These are phyloP conservation scores for Chloris gayana DNA, from an alignment of 176 grass and related monocot species.

Conservation along the genomic window DNA sequence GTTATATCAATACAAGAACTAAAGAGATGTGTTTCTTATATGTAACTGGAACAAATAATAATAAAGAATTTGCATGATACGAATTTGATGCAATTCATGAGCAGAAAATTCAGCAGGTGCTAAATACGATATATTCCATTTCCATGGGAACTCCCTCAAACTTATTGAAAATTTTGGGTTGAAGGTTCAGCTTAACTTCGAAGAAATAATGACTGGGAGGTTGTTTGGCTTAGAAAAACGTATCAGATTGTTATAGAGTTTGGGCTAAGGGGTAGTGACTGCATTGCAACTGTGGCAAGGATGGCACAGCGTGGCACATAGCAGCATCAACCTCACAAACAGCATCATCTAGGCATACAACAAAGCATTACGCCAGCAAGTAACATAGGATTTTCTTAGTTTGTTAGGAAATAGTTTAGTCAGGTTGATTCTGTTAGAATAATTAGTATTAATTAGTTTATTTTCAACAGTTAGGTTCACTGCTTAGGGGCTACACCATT, in stretches of 20 bases:
- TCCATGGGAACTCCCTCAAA: neutral
- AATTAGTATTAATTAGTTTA: no score
- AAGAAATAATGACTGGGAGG: neutral
- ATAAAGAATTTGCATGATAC: slow-evolving; percentile 4
- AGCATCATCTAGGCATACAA: neutral
- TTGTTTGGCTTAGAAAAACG: neutral
- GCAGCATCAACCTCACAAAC: neutral
- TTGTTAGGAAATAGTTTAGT: neutral
- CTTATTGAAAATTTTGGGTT: neutral
- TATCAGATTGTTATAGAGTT: neutral
- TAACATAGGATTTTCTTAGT: neutral
- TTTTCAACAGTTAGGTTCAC: no score
- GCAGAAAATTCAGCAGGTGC: neutral
- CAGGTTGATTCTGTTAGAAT: neutral
- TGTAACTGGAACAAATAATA: neutral
- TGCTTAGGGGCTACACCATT: no score
- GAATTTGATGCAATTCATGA: no score
- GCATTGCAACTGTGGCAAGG: neutral
- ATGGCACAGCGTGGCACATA: neutral
- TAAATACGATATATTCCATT: neutral
- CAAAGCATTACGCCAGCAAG: neutral
- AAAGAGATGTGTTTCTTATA: neutral
- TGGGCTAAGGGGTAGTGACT: neutral
- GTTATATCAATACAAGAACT: neutral
- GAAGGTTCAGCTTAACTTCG: neutral